Evolutionary conservation across 441 rosid genomes (phyloP).

Genomic region (Metrosideros polymorpha): DNA sequence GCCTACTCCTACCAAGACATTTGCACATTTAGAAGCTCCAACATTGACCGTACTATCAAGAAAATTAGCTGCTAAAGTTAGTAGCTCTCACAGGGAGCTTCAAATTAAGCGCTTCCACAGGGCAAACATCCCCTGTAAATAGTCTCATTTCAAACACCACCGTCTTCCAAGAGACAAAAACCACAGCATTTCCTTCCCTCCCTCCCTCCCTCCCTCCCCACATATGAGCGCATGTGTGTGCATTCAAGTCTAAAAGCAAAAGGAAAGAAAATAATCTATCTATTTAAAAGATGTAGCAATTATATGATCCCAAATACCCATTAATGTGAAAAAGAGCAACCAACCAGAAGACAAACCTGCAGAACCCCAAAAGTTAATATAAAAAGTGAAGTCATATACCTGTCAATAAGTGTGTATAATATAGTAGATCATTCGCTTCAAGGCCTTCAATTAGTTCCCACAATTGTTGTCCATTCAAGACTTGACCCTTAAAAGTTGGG

Average conservation of each 20-base stretch:
- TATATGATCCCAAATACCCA: not conserved
- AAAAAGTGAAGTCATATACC: conserved; percentile 24
- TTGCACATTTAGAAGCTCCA: not conserved
- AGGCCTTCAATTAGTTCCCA: conserved; percentile 94
- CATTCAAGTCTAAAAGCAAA: not conserved
- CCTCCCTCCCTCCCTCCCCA: not conserved
- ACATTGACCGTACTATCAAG: not conserved
- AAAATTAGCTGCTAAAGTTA: not conserved
- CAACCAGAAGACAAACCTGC: not conserved
- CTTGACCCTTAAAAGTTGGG: conserved; percentile 93
- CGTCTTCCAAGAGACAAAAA: not conserved
- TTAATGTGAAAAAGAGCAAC: not conserved
- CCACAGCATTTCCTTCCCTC: not conserved
- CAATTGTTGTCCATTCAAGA: conserved; percentile 82
- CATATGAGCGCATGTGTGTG: not conserved
- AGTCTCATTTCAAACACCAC: not conserved
- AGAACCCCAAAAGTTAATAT: not conserved
- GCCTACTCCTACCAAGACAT: not conserved
- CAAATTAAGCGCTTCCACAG: not conserved
- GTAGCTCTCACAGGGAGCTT: not conserved
- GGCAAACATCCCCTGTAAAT: not conserved
- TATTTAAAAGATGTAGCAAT: not conserved
- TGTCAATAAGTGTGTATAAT: conserved; percentile 88
- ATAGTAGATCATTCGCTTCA: conserved; percentile 70
- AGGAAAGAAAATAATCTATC: not conserved